A percentile compares a stretch with the other conserved stretches of the same genome.
Evolutionary conservation across 176 grass and related monocot species (phyloP).

Genomic region (Cocos nucifera): DNA sequence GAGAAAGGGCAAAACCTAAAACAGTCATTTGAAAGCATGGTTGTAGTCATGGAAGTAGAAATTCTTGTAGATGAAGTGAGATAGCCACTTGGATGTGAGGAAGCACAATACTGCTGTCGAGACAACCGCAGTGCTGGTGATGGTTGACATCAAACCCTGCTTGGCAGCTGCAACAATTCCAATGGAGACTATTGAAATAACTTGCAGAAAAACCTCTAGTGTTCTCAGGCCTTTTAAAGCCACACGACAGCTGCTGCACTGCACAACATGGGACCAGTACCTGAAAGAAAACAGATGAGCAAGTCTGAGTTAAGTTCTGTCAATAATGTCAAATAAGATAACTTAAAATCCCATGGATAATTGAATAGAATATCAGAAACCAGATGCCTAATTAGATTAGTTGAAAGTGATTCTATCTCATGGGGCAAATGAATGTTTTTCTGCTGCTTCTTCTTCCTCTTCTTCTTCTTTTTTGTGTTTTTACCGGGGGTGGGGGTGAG

Average conservation of each 20-base stretch:
- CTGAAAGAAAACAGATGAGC: conserved; percentile 28
- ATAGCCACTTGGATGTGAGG: conserved; percentile 50
- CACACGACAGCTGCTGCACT: conserved; percentile 57
- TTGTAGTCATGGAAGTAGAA: conserved; percentile 92
- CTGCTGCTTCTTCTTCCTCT: no score
- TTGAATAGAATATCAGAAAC: neutral
- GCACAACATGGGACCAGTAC: conserved; percentile 82
- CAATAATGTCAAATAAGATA: neutral
- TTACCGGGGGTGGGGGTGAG: no score
- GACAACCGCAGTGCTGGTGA: conserved; percentile 25
- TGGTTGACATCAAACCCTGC: conserved; percentile 20
- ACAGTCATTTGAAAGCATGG: conserved; percentile 64
- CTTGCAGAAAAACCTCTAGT: conserved; percentile 50
- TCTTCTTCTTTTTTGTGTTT: no score
- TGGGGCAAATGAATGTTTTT: no score
- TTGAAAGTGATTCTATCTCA: no score
- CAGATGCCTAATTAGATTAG: no score
- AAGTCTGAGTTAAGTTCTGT: neutral
- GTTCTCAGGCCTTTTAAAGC: conserved; percentile 49
- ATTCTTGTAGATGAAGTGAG: conserved; percentile 63
- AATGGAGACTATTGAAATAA: conserved; percentile 33
- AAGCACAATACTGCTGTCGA: conserved; percentile 53
- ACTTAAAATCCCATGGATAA: neutral
- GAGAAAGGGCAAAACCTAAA: no score
- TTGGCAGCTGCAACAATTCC: conserved; percentile 51